phyloP scores from a whole-genome alignment of 1,139 yeast genomes.

The Geotrichum aggregatum region DNA sequence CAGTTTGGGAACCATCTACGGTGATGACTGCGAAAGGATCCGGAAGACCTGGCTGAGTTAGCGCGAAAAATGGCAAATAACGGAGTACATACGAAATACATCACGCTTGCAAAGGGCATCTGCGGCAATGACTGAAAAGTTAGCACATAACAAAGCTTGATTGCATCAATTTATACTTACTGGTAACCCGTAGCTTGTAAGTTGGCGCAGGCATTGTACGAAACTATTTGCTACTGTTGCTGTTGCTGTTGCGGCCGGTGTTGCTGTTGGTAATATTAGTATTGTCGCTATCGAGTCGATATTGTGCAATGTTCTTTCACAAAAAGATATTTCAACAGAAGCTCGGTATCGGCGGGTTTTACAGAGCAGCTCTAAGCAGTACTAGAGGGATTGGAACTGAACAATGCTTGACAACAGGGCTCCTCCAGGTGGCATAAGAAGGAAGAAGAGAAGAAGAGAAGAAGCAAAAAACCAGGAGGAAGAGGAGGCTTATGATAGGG shows the following conservation, averaged over 20 bases:
- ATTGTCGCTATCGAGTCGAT: no score
- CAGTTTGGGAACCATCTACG: conserved; percentile 94
- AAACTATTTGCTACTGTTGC: not conserved
- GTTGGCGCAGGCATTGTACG: conserved; percentile 14
- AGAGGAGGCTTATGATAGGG: not conserved
- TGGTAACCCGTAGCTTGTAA: conserved; percentile 21
- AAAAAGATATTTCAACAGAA: no score
- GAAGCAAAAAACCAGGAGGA: not conserved
- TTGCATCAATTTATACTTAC: conserved; percentile 13
- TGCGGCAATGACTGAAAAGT: conserved; percentile 69
- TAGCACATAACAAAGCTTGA: not conserved
- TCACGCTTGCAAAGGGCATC: conserved; percentile 94
- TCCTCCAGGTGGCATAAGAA: not conserved
- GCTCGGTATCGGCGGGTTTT: no score
- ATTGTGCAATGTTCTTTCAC: no score
- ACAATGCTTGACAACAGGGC: not conserved
- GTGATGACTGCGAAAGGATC: conserved; percentile 98
- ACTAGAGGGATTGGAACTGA: no score
- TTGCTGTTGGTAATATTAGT: no score
- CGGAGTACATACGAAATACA: conserved; percentile 78
- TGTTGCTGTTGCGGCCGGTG: no score
- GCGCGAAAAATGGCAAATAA: no score
- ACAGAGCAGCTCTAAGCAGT: no score
- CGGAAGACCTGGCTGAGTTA: conserved; percentile 57
- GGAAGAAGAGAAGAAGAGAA: not conserved